Conservation (phyloP, 345 rosid genomes). For the Microthlaspi erraticum region DNA sequence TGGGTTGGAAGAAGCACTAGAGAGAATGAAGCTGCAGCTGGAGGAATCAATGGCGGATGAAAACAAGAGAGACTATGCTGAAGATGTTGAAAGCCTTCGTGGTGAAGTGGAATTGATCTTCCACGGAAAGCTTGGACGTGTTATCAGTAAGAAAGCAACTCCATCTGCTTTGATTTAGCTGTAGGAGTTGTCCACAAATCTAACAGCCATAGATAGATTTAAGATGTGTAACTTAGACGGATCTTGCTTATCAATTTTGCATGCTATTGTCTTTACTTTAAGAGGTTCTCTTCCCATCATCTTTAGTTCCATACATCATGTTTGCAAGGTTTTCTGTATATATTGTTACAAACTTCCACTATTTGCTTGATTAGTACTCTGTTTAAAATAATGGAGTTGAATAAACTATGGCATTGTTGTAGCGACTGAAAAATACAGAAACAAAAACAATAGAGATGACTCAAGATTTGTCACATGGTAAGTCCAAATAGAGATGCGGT, state of each 20-base stretch:
- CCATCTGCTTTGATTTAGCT: slow-evolving; percentile 28
- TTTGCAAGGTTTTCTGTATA: slow-evolving; percentile 21
- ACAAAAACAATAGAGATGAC: background rate
- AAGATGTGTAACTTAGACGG: slow-evolving; percentile 24
- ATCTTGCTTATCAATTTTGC: slow-evolving; percentile 31
- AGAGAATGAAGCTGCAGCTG: slow-evolving; percentile 69
- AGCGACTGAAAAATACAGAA: background rate
- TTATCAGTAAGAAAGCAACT: slow-evolving; percentile 34
- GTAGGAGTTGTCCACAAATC: slow-evolving; percentile 25
- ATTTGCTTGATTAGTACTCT: slow-evolving; percentile 13
- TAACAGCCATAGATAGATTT: slow-evolving; percentile 27
- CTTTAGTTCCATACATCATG: slow-evolving; percentile 12
- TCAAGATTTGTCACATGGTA: background rate
- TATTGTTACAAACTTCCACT: slow-evolving; percentile 28
- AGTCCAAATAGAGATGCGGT: background rate
- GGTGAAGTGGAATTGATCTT: slow-evolving; percentile 70
- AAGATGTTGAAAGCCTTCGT: slow-evolving; percentile 71
- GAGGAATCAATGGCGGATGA: slow-evolving; percentile 64
- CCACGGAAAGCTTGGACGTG: slow-evolving; percentile 57
- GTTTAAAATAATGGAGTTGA: slow-evolving; percentile 6
- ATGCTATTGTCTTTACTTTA: background rate
- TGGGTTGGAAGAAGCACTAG: slow-evolving; percentile 66
- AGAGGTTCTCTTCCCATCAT: background rate
- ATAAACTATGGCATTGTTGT: background rate
- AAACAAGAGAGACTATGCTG: slow-evolving; percentile 63